Evolutionary conservation across 1,284 basidiomycete genomes (phyloP).

Genomic region (Tausonia pullulans): DNA sequence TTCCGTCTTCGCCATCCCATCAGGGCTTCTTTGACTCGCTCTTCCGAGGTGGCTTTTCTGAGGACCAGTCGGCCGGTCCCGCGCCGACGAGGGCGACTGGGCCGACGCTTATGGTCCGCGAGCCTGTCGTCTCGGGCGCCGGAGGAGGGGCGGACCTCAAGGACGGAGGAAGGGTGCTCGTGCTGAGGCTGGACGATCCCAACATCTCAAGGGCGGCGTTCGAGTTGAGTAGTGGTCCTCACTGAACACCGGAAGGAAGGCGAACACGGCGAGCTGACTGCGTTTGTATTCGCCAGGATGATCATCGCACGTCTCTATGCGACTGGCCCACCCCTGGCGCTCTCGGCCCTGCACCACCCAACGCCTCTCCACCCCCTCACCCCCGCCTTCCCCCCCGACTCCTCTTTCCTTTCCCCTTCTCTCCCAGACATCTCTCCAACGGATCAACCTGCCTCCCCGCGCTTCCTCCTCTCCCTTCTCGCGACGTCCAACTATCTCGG

Average conservation of each 20-base stretch:
- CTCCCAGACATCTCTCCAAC: constrained; percentile 41
- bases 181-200: constrained; percentile 61
- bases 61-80: constrained; percentile 16
- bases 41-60: constrained; percentile 70
- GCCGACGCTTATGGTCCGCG: neutral
- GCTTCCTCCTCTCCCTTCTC: constrained; percentile 72
- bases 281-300: constrained; percentile 42
- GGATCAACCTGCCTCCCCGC: constrained; percentile 62
- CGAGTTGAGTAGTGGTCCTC: constrained; percentile 33
- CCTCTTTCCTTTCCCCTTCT: constrained; percentile 43
- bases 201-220: constrained; percentile 68
- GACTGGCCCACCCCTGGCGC: constrained; percentile 61
- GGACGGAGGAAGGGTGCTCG: constrained; percentile 3
- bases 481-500: constrained; percentile 78
- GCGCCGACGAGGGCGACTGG: too few species aligned
- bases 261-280: neutral
- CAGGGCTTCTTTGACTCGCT: constrained; percentile 75
- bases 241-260: neutral
- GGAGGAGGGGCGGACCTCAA: neutral
- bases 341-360: constrained; percentile 55
- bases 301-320: constrained; percentile 74
- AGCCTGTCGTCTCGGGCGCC: constrained; percentile 37
- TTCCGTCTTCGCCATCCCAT: neutral
- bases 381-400: constrained; percentile 45
- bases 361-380: constrained; percentile 57